A percentile compares a stretch with the other conserved stretches of the same genome.
Evolutionary conservation across 306 rosid genomes (phyloP).

Genomic region (Gastrolobium villosum): DNA sequence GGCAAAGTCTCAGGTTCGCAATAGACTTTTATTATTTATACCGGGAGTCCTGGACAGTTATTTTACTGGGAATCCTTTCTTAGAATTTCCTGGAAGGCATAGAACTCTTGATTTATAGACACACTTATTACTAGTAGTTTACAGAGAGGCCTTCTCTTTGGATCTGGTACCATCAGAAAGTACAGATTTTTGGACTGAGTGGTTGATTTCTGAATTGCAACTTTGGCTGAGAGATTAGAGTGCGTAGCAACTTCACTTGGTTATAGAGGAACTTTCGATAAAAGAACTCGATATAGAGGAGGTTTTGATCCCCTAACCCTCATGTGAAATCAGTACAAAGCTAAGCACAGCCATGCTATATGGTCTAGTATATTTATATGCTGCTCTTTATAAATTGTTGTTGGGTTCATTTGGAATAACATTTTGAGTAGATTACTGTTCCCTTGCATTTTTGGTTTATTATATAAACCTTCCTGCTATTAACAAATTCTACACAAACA

Average conservation of each 20-base stretch:
- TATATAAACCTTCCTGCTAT: not conserved
- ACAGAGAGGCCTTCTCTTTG: not conserved
- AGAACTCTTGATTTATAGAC: not conserved
- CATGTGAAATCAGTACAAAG: not conserved
- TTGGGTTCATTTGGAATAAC: not conserved
- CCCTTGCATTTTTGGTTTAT: not conserved
- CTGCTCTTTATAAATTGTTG: slow-evolving; percentile 1
- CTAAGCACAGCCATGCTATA: not conserved
- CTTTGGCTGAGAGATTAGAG: not conserved
- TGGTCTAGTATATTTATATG: slow-evolving; percentile 13
- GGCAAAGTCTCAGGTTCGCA: no score
- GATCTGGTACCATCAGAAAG: not conserved
- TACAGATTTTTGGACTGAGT: not conserved
- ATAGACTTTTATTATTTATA: not conserved
- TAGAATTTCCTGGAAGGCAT: not conserved
- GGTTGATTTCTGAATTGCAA: slow-evolving; percentile 21
- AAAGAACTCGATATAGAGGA: not conserved
- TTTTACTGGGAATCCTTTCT: not conserved
- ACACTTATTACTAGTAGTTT: slow-evolving; percentile 3
- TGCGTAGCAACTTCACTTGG: not conserved
- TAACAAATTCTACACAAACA: not conserved
- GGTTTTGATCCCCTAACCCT: not conserved
- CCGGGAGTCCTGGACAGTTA: not conserved
- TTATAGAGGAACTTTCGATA: not conserved
- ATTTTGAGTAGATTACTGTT: not conserved